These are phyloP conservation scores for Candida silvatica DNA, from an alignment of 805 yeast species.

Conservation along the genomic window DNA sequence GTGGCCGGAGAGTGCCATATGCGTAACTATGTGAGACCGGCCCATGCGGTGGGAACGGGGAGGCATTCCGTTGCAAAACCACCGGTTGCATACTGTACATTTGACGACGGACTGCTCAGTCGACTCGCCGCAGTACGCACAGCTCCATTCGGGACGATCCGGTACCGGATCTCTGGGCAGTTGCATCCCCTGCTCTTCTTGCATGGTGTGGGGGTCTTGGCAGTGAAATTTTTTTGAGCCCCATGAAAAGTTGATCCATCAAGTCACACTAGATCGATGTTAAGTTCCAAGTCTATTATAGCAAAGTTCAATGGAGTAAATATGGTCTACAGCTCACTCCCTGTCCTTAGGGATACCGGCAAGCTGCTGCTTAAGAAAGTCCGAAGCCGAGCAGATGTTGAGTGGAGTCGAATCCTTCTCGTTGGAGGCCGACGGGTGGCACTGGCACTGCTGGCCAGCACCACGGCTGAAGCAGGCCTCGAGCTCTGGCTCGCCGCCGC, in stretches of 20 bases:
- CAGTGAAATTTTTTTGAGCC: too few relatives aligned
- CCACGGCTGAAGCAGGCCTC: constrained; percentile 1
- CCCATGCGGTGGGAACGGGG: constrained; percentile 22
- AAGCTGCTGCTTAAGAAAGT: constrained; percentile 10
- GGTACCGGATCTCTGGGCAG: not conserved
- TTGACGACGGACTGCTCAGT: constrained; percentile 58
- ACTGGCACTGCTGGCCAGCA: not conserved
- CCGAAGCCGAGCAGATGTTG: constrained; percentile 20
- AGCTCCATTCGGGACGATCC: constrained; percentile 25
- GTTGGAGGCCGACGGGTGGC: not conserved
- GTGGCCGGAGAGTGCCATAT: constrained; percentile 74
- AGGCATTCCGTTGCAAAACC: constrained; percentile 82
- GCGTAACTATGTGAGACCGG: constrained; percentile 75
- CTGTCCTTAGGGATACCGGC: not conserved
- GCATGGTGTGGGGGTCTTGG: too few relatives aligned
- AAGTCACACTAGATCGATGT: too few relatives aligned
- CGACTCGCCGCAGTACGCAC: constrained; percentile 70
- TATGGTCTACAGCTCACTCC: too few relatives aligned
- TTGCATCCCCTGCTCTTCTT: too few relatives aligned
- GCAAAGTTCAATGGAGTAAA: too few relatives aligned
- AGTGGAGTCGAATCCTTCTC: constrained; percentile 2
- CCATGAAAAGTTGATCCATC: too few relatives aligned
- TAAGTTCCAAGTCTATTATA: too few relatives aligned
- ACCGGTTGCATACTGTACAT: constrained; percentile 68
- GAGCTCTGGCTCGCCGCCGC: not conserved